A percentile compares a stretch with the other conserved stretches of the same genome.
phyloP scores from a whole-genome alignment of 768 basidiomycete genomes.

The Leccinellum albellum region DNA sequence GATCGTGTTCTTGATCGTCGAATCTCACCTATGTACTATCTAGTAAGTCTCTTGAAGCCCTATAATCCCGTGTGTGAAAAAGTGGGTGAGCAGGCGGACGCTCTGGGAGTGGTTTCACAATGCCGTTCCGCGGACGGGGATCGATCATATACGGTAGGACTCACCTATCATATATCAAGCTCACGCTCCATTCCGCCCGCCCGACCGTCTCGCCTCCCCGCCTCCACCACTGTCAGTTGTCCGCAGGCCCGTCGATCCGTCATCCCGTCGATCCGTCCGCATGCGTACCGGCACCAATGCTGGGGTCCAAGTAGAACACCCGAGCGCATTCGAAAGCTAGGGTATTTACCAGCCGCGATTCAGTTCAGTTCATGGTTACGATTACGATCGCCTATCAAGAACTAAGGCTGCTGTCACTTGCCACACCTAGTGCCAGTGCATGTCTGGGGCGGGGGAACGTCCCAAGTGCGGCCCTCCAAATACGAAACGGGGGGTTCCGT shows the following conservation, averaged over 20 bases:
- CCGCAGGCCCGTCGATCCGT: not conserved
- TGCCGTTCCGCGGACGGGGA: not conserved
- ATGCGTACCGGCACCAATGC: not conserved
- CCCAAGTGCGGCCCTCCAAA: too few relatives aligned
- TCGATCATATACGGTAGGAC: too few relatives aligned
- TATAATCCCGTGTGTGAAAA: not conserved
- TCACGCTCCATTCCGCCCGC: not conserved
- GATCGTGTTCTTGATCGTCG: not conserved
- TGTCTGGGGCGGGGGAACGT: not conserved
- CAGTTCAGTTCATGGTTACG: not conserved
- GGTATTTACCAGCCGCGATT: too few relatives aligned
- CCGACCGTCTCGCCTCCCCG: not conserved
- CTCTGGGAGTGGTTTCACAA: not conserved
- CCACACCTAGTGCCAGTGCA: too few relatives aligned
- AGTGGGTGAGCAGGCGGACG: not conserved
- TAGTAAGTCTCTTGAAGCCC: not conserved
- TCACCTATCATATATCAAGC: too few relatives aligned
- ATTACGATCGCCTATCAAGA: not conserved
- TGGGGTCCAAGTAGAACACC: too few relatives aligned
- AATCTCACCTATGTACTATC: not conserved
- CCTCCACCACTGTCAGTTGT: not conserved
- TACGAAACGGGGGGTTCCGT: too few relatives aligned
- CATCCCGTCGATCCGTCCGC: not conserved
- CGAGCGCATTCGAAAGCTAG: too few relatives aligned
- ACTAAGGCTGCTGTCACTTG: not conserved